A percentile compares a stretch with the other conserved stretches of the same genome.
phyloP scores from a whole-genome alignment of 2,329 filamentous ascomycete species.

The Xylogone sp. region DNA sequence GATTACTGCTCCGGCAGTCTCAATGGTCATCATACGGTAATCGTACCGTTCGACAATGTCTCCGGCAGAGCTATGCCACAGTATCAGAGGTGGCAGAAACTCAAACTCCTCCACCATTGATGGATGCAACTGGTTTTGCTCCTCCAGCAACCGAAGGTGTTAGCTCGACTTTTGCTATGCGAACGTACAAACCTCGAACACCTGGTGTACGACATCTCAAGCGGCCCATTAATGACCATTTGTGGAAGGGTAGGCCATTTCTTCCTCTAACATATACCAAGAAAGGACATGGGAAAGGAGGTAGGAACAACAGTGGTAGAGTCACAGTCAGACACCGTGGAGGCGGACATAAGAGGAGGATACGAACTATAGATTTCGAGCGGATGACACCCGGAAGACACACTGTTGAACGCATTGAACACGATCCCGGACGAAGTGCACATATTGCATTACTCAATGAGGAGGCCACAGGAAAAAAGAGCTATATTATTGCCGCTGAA shows the following conservation, averaged over 20 bases:
- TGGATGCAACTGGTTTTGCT: slow-evolving; percentile 35
- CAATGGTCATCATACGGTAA: slow-evolving; percentile 41
- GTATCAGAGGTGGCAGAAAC: slow-evolving; percentile 34
- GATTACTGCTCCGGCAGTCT: slow-evolving; percentile 48
- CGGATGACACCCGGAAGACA: slow-evolving; percentile 78
- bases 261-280: slow-evolving; percentile 84
- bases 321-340: slow-evolving; percentile 90
- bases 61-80: slow-evolving; percentile 49
- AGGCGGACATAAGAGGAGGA: slow-evolving; percentile 86
- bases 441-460: slow-evolving; percentile 87
- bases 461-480: slow-evolving; percentile 68
- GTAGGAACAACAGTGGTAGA: slow-evolving; percentile 80
- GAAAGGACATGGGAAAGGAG: slow-evolving; percentile 89
- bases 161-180: slow-evolving; percentile 44
- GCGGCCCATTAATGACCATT: slow-evolving; percentile 89
- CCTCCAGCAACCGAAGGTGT: slow-evolving; percentile 37
- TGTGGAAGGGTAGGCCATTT: slow-evolving; percentile 90
- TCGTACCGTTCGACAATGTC: slow-evolving; percentile 39
- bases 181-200: slow-evolving; percentile 90
- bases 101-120: slow-evolving; percentile 31
- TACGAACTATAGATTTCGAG: slow-evolving; percentile 86
- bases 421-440: slow-evolving; percentile 88
- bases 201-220: slow-evolving; percentile 89
- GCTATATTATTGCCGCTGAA: slow-evolving; percentile 93
- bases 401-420: slow-evolving; percentile 88